These are phyloP conservation scores for Fusarium odoratissimum DNA, from an alignment of 2,329 filamentous ascomycete species.

Conservation along the genomic window DNA sequence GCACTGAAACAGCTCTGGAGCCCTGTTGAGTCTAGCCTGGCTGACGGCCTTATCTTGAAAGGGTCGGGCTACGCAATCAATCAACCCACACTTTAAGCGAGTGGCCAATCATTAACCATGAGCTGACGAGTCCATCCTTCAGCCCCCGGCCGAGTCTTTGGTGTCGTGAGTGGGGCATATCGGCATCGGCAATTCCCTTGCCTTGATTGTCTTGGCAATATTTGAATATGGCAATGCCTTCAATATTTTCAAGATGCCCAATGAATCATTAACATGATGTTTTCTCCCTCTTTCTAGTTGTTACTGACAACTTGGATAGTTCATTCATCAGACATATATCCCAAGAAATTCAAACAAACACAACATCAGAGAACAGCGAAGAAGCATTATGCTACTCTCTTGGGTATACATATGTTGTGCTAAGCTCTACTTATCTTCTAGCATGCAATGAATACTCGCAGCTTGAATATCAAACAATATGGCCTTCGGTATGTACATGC, in stretches of 20 bases:
- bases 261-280: neutral
- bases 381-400: neutral
- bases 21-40: constrained; percentile 18
- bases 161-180: constrained; percentile 25
- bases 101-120: constrained; percentile 45
- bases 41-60: constrained; percentile 13
- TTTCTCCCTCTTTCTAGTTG: neutral
- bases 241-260: neutral
- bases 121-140: constrained; percentile 52
- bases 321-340: neutral
- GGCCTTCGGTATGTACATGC: constrained; percentile 5
- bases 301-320: neutral
- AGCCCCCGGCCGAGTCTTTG: constrained; percentile 23
- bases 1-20: constrained; percentile 22
- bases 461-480: neutral
- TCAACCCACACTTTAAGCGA: constrained; percentile 16
- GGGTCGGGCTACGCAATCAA: constrained; percentile 38
- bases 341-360: constrained; percentile 22
- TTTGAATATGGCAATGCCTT: constrained; percentile 4
- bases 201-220: constrained; percentile 28
- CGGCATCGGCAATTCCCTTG: constrained; percentile 32
- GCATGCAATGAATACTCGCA: neutral
- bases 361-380: neutral
- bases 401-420: neutral
- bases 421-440: constrained; percentile 10